A percentile compares a stretch with the other conserved stretches of the same genome.
phyloP scores from a whole-genome alignment of 1,284 basidiomycete genomes.

The Xerocomus nothofagi region DNA sequence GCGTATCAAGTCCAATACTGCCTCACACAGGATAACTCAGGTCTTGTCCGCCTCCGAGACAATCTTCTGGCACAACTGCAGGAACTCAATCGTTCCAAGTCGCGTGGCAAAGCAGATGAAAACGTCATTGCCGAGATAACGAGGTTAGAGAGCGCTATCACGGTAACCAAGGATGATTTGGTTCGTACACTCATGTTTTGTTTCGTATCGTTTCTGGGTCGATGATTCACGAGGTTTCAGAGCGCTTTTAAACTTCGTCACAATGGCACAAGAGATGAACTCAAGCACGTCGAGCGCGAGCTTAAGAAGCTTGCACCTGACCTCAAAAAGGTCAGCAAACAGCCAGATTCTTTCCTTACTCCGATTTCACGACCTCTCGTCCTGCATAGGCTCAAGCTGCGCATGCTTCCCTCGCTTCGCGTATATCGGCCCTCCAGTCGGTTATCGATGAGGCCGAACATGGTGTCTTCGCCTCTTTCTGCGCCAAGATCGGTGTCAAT shows the following conservation, averaged over 20 bases:
- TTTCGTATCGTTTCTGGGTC: not conserved
- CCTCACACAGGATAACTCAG: constrained; percentile 38
- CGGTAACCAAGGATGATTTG: constrained; percentile 80
- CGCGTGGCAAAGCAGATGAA: constrained; percentile 82
- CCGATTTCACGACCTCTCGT: not conserved
- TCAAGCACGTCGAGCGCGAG: constrained; percentile 74
- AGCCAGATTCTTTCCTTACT: not conserved
- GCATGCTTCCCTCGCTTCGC: constrained; percentile 52
- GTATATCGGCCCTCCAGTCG: constrained; percentile 57
- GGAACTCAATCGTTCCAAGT: constrained; percentile 81
- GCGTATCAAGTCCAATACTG: not conserved
- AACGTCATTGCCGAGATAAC: constrained; percentile 74
- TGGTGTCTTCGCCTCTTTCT: constrained; percentile 79
- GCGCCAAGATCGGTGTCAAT: constrained; percentile 74
- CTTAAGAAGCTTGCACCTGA: constrained; percentile 68
- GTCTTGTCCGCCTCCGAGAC: constrained; percentile 72
- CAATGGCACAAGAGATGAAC: constrained; percentile 74
- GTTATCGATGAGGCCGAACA: constrained; percentile 81
- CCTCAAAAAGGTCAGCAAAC: constrained; percentile 54
- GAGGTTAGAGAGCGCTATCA: constrained; percentile 74
- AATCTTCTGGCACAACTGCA: constrained; percentile 76
- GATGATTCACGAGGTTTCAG: constrained; percentile 32
- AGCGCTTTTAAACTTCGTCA: constrained; percentile 67
- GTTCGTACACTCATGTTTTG: constrained; percentile 43
- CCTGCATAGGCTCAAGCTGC: constrained; percentile 51